Evolutionary conservation across 164 flowering plant species (phyloP).

Genomic region (Berberis vulgaris): DNA sequence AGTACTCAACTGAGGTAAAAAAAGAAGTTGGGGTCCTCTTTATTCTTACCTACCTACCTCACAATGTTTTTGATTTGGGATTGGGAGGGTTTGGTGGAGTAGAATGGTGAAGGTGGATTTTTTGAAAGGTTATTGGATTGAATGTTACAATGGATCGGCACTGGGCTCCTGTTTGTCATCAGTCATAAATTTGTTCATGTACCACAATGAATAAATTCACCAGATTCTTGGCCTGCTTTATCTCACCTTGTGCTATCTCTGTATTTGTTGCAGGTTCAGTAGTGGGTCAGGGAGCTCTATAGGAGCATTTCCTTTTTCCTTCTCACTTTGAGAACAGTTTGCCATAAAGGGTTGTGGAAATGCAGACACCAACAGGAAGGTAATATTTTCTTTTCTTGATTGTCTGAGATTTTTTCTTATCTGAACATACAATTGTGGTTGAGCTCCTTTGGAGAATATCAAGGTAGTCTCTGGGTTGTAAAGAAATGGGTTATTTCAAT

Average conservation of each 20-base stretch:
- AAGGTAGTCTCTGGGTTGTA: too few relatives aligned
- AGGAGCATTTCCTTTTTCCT: constrained; percentile 1
- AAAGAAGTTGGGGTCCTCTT: neutral
- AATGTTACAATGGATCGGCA: too few relatives aligned
- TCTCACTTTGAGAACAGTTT: constrained; percentile 5
- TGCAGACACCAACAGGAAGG: constrained; percentile 55
- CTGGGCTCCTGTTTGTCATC: constrained; percentile 16
- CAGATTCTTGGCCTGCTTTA: constrained; percentile 9
- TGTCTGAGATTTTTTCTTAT: neutral
- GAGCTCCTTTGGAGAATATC: neutral
- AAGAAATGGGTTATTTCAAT: neutral
- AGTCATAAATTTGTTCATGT: neutral
- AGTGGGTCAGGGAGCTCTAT: neutral
- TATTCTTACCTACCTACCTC: too few relatives aligned
- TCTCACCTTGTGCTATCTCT: neutral
- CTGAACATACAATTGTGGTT: neutral
- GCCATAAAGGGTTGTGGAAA: constrained; percentile 16
- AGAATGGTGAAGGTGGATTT: neutral
- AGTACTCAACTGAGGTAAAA: neutral
- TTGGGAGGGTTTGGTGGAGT: neutral
- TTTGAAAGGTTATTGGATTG: neutral
- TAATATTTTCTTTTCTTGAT: constrained; percentile 4
- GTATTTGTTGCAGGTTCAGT: neutral
- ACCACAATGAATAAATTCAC: neutral
- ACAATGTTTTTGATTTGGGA: too few relatives aligned